Conservation (phyloP, 352 stramenopile genomes). For the Phytophthora tentaculata region DNA sequence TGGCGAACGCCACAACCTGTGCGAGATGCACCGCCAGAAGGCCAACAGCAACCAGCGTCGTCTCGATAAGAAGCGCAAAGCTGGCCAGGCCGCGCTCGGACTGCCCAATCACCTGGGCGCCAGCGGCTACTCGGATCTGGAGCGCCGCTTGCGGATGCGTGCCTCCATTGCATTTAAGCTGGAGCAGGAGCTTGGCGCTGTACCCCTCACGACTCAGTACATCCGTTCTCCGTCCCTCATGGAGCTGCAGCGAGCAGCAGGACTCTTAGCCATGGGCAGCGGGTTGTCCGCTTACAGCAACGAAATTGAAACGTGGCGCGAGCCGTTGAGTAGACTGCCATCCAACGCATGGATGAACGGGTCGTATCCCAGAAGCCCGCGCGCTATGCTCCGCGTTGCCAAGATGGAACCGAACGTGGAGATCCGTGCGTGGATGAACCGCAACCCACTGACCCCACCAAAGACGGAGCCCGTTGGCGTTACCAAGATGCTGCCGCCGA, state of each 20-base stretch:
- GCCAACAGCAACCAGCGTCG: slow-evolving; percentile 86
- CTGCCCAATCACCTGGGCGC: slow-evolving; percentile 29
- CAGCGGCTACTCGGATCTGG: slow-evolving; percentile 30
- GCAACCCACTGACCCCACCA: slow-evolving; percentile 4
- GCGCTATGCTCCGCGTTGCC: slow-evolving; percentile 45
- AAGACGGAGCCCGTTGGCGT: slow-evolving; percentile 11
- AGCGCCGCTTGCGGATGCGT: slow-evolving; percentile 45
- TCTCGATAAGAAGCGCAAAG: slow-evolving; percentile 79
- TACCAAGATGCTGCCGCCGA: slow-evolving; percentile 37
- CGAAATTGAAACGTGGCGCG: slow-evolving; percentile 31
- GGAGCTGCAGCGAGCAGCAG: slow-evolving; percentile 39
- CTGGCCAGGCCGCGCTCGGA: slow-evolving; percentile 42
- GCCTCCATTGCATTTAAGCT: slow-evolving; percentile 45
- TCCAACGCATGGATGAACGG: slow-evolving; percentile 31
- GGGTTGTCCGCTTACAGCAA: slow-evolving; percentile 7
- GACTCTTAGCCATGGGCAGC: slow-evolving; percentile 27
- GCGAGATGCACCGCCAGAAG: slow-evolving; percentile 84
- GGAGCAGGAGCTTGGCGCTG: slow-evolving; percentile 36
- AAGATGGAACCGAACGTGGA: slow-evolving; percentile 38
- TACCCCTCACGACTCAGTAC: slow-evolving; percentile 45
- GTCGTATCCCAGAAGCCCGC: slow-evolving; percentile 41
- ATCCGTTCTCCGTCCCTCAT: slow-evolving; percentile 34
- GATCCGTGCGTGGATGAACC: slow-evolving; percentile 21
- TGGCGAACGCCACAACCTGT: slow-evolving; percentile 84
- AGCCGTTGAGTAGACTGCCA: slow-evolving; percentile 23